Evolutionary conservation across 2,329 filamentous ascomycete species (phyloP).

Genomic region (Trichothecium sympodiale): DNA sequence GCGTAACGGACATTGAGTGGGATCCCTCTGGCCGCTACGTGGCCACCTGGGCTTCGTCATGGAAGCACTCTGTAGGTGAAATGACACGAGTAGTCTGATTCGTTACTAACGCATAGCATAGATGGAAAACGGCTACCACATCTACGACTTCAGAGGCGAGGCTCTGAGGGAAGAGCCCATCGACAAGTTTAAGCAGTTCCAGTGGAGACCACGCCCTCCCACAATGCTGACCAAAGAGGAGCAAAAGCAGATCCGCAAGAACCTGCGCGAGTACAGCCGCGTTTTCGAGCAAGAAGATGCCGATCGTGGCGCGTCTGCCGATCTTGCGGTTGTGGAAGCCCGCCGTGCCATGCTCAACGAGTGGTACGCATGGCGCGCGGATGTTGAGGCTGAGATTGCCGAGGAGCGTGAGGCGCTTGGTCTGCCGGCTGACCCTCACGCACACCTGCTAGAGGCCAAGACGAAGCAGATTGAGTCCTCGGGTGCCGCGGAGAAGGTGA

Average conservation of each 20-base stretch:
- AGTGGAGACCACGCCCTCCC: conserved; percentile 84
- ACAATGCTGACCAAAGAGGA: conserved; percentile 94
- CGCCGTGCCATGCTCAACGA: conserved; percentile 74
- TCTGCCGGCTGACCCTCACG: conserved; percentile 53
- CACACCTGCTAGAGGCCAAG: conserved; percentile 48
- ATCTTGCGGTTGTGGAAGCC: conserved; percentile 85
- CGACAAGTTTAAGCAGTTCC: conserved; percentile 96
- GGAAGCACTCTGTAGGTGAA: conserved; percentile 92
- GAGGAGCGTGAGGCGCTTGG: conserved; percentile 62
- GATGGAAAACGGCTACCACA: conserved; percentile 99
- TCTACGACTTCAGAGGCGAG: conserved; percentile 93
- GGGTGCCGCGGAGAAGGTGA: conserved; percentile 62
- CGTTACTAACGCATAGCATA: conserved; percentile 24
- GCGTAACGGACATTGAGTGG: conserved; percentile 96
- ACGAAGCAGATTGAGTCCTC: conserved; percentile 36
- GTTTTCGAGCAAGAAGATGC: conserved; percentile 92
- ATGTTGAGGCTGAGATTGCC: conserved; percentile 57
- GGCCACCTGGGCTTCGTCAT: conserved; percentile 82
- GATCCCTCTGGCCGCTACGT: conserved; percentile 93
- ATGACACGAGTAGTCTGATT: no score
- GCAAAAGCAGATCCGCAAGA: conserved; percentile 96
- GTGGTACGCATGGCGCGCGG: conserved; percentile 76
- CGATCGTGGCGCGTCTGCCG: conserved; percentile 85
- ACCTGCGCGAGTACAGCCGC: conserved; percentile 91
- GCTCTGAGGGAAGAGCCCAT: conserved; percentile 81